Evolutionary conservation across 805 yeast species (phyloP), one percentile per base, ranked within the genome.

Genomic region (Kuraishia capsulata): DNA sequence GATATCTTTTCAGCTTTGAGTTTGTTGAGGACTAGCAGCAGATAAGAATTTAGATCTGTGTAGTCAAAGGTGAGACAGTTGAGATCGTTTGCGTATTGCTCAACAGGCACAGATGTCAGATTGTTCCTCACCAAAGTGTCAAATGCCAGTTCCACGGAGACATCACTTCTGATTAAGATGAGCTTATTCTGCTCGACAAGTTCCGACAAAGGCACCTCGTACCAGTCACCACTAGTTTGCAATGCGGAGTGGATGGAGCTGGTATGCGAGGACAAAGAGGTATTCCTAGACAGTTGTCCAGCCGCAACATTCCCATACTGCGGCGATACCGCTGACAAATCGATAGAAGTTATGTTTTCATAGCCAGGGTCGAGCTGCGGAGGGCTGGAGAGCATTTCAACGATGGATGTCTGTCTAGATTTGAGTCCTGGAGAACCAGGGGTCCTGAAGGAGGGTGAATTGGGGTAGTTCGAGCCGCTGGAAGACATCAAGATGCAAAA

Each of bases 51-150:
- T 58, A 90, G 69, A 61, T 90, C 97, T 21, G 90, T 73, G 61
- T 87, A 92, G 59, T 92, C 98, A 57, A 90, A 90, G 2, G 95
- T 82, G 43, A 82, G 69, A 51, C 92, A 86, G 46, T 80, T 73
- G 47, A 79, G 62, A 47, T 78, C 85, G 37, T 69, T 65, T 2
- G 67, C 64, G 41, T 50, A 64, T 35, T 69, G 65, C 44, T 71
- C 74, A 14, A 90, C 92, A 0, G 98, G 97, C 40, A 92, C 64
- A 13, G 94, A 81, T 2, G 96, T 90, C 52, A 92, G 71, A 45
- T 81, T 78, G 57, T 89, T 71, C 24, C 69, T 62, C 23, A 73
- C 70, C 51, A 90, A 67, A 3, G 81, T 78, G 50, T 88, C 87
- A 62, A 85, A 92, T 2, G 97, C 96, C 40, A 77, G 71, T 57